Evolutionary conservation across 108 stramenopile genomes (phyloP), one percentile per base, ranked within the genome.

Genomic region (Nitzschia palea): DNA sequence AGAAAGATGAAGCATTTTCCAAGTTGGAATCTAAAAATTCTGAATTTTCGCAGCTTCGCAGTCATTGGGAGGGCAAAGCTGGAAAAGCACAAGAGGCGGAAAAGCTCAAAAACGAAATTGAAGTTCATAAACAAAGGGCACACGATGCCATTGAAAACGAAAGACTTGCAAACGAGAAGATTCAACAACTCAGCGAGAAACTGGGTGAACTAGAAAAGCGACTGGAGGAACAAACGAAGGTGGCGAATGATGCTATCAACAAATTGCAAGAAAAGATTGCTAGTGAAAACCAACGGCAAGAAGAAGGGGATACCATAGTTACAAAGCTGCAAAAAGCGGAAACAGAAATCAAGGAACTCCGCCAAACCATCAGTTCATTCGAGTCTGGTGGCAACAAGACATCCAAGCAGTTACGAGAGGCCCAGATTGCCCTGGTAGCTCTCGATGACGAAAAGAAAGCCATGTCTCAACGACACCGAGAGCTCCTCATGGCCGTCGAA

Each of bases 371-470:
- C 15, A 51, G 9, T 1, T 1, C 27, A 10, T 42, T 55, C 25
- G 66, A 67, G 14, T 28, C 53, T 27, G 54, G 37, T 43, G 18
- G 52, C 17, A 44, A 44, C 20, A 40, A 68, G 10, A 33, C 40
- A 12, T 3, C 4, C 0, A 68, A 64, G 40, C 73, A 84, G 47
- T 56, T 87, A 2, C 76, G 58, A 14, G 81, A 87, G 48, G 79
- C 86, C 3, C 83, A 85, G 61, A 51, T 65, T 30, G 86, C 86
- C 10, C 68, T 86, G 31, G 68, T 82, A 42, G 78, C 82, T 25
- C 35, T 88, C 23, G 87, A 88, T 44, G 69, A 81, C 42, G 78
- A 83, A 44, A 70, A 70, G 55, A 32, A 66, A 50, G 35, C 20
- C 17, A 20, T 70, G 48, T 42, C 29, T 36, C 18, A 68, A n/a